phyloP scores from a whole-genome alignment of 192 early-diverging fungal species.

The Chytriomyces confervae region DNA sequence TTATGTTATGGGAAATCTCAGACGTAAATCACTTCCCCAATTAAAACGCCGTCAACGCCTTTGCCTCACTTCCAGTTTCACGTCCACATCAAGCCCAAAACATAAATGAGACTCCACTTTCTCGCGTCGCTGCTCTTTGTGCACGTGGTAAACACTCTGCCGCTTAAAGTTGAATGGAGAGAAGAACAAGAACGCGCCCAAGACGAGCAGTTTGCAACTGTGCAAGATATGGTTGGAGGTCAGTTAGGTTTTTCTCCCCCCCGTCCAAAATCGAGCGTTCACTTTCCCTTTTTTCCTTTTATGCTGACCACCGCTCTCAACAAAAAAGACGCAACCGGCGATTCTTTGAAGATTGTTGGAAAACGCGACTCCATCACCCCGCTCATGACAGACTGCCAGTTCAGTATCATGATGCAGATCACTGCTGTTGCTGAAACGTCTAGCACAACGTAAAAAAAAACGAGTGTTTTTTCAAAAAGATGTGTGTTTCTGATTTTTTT shows the following conservation, averaged over 20 bases:
- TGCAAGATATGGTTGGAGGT: background rate
- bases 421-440: constrained; percentile 17
- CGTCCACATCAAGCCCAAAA: too few species aligned
- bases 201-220: too few species aligned
- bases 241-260: background rate
- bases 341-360: background rate
- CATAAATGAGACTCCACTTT: too few species aligned
- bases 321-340: background rate
- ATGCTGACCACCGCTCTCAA: background rate
- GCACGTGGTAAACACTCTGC: too few species aligned
- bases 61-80: too few species aligned
- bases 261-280: background rate
- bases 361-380: background rate
- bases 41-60: too few species aligned
- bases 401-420: constrained; percentile 30
- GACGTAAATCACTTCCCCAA: too few species aligned
- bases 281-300: background rate
- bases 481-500: background rate
- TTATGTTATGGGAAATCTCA: too few species aligned
- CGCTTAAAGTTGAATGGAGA: too few species aligned
- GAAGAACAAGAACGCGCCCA: too few species aligned
- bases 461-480: background rate
- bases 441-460: constrained; percentile 1
- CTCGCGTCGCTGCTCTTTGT: too few species aligned
- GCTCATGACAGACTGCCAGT: constrained; percentile 25